Base-by-base conservation (phyloP, 2,329 filamentous ascomycete species). In the Fusarium succisae region DNA sequence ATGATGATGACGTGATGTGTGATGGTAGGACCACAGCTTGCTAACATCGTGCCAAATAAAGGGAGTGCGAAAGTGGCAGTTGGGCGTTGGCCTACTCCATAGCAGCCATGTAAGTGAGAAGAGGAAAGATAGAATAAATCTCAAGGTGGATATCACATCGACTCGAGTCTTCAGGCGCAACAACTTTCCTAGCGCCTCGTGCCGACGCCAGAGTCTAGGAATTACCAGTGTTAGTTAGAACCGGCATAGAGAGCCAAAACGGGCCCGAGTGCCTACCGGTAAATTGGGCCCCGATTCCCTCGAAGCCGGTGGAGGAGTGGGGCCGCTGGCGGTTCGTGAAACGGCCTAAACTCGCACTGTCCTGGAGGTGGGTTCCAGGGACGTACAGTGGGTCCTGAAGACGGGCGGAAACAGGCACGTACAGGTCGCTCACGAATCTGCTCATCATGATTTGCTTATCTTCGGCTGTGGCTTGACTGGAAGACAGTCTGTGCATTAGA, bases 1-100 rank as follows among this genome's bases (percentile, higher is more conserved):
- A 97, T 88, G 74, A 99, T 96, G 69, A 98, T 96, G 70, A 98
- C 91, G 80, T 98, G 94, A 82, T 98, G 99, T 10, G 96, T 96
- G 15, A 94, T 90, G 0, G 93, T 93, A 66, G 98, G 93, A 17
- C 96, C 96, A 81, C 99, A 99, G 2, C 98, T 92, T 6, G 96
- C 96, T 1, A 96, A 96, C 95, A 99, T 98, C 0, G 96, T 98
- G 2, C 96, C 96, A 8, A 99, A 85, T 0, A 99, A 96, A 0
- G 96, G 96, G 15, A 99, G 84, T 98, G n/a, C 96, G 89, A 17
- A 97, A 94, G 32, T 96, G 89, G 82, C 99, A 99, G 80, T 98
- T 95, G 4, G 95, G 93, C 56, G 17, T 35, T 35, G n/a, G 48
- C 12, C 17, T 35, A 17, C 35, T 54, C 24, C 35, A 26, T 20